These are phyloP conservation scores for Moesziomyces sp. DNA, from an alignment of 1,284 basidiomycete species.

Conservation along the genomic window DNA sequence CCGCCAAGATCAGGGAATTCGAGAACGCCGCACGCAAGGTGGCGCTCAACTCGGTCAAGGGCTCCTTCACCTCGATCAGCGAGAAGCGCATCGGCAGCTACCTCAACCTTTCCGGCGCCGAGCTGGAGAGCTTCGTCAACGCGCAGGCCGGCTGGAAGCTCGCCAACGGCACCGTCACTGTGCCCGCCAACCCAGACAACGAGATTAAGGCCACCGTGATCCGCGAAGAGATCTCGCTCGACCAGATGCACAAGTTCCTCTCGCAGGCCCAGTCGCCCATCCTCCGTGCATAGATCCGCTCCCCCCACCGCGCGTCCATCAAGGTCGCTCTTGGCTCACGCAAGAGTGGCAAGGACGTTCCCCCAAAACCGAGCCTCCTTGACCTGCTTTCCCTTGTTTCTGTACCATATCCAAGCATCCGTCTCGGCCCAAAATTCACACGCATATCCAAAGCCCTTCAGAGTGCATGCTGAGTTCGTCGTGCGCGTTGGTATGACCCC, in stretches of 20 bases:
- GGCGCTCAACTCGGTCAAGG: constrained; percentile 79
- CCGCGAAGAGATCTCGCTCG: constrained; percentile 86
- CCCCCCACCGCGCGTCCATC: neutral
- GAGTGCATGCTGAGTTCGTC: no score
- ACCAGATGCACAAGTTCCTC: constrained; percentile 70
- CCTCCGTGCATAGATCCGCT: constrained; percentile 27
- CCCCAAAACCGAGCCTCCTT: constrained; percentile 8
- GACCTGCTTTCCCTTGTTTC: constrained; percentile 22
- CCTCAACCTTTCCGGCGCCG: constrained; percentile 77
- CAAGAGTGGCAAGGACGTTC: no score
- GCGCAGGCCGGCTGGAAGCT: constrained; percentile 80
- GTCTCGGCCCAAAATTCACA: constrained; percentile 24
- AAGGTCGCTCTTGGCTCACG: no score
- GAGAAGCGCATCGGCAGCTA: constrained; percentile 78
- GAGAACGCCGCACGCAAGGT: constrained; percentile 82
- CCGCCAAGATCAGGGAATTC: constrained; percentile 81
- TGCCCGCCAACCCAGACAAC: constrained; percentile 76
- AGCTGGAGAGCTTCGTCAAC: constrained; percentile 75
- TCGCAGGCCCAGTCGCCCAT: constrained; percentile 53
- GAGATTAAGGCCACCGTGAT: constrained; percentile 93
- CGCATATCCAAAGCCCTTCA: constrained; percentile 4
- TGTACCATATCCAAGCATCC: constrained; percentile 45
- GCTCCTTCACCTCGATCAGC: constrained; percentile 81
- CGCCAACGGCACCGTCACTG: constrained; percentile 75
- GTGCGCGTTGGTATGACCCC: no score